These are phyloP conservation scores for Rauvolfia tetraphylla DNA, from an alignment of 257 asterid species.

Conservation along the genomic window DNA sequence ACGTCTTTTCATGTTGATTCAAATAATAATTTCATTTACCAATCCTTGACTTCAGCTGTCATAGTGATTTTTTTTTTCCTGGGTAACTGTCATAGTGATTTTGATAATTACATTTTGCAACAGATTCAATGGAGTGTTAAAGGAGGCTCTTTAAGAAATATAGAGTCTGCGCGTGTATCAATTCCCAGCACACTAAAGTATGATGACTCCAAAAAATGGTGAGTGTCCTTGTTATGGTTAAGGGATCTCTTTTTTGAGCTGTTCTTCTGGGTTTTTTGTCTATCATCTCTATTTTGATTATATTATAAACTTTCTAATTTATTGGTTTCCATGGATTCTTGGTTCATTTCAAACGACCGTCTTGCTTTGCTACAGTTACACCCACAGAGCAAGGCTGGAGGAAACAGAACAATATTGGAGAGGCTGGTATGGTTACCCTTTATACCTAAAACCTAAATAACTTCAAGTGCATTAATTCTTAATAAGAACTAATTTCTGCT, in stretches of 20 bases:
- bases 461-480: not conserved
- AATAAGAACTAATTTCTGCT: not conserved
- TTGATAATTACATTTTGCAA: constrained; percentile 10
- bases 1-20: not conserved
- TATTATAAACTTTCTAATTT: not conserved
- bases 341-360: not conserved
- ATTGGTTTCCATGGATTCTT: not conserved
- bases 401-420: constrained; percentile 92
- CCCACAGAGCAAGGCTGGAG: constrained; percentile 83
- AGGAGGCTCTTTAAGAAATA: constrained; percentile 84
- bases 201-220: constrained; percentile 86
- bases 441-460: constrained; percentile 8
- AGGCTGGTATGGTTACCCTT: constrained; percentile 66
- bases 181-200: constrained; percentile 79
- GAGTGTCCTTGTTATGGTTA: constrained; percentile 24
- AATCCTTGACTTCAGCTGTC: not conserved
- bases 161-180: constrained; percentile 87
- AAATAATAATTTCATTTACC: not conserved
- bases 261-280: constrained; percentile 1
- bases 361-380: constrained; percentile 41
- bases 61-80: no score
- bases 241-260: constrained; percentile 1
- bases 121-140: constrained; percentile 97
- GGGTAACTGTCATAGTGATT: no score
- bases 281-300: constrained; percentile 2